Conservation (phyloP, 805 yeast species). For the Kazachstania kunashirensis region DNA sequence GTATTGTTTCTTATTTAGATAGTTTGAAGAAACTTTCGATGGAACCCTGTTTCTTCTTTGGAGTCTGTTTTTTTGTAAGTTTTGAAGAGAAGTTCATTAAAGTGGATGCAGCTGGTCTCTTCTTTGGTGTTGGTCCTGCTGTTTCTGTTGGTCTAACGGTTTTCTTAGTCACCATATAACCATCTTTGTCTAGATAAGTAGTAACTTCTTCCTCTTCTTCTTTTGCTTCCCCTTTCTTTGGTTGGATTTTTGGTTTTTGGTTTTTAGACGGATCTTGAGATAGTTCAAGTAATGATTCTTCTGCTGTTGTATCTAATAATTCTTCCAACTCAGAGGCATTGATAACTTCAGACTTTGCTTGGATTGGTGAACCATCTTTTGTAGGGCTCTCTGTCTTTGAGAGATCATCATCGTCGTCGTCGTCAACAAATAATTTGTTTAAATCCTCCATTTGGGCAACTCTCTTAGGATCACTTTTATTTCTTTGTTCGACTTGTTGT, state of each 20-base stretch:
- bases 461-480: constrained; percentile 18
- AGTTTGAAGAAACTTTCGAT: constrained; percentile 28
- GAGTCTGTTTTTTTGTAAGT: constrained; percentile 5
- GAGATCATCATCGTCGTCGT: constrained; percentile 16
- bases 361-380: neutral
- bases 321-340: constrained; percentile 18
- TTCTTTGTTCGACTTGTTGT: constrained; percentile 9
- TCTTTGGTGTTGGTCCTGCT: constrained; percentile 5
- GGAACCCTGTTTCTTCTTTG: constrained; percentile 25
- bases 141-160: constrained; percentile 4
- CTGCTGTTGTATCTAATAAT: constrained; percentile 26
- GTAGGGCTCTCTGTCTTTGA: neutral
- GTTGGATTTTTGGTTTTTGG: neutral
- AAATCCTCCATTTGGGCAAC: constrained; percentile 25
- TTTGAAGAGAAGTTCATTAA: neutral
- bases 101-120: neutral
- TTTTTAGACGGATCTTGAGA: neutral
- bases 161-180: constrained; percentile 26
- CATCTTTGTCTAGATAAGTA: constrained; percentile 27
- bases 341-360: neutral
- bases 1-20: too few relatives aligned
- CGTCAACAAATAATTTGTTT: constrained; percentile 23
- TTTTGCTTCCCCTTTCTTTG: neutral
- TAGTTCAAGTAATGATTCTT: constrained; percentile 22
- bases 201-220: constrained; percentile 6